These are phyloP conservation scores for cucumber (Cucumis sativus) DNA, from an alignment of 306 rosid genomes.

Conservation along the genomic window DNA sequence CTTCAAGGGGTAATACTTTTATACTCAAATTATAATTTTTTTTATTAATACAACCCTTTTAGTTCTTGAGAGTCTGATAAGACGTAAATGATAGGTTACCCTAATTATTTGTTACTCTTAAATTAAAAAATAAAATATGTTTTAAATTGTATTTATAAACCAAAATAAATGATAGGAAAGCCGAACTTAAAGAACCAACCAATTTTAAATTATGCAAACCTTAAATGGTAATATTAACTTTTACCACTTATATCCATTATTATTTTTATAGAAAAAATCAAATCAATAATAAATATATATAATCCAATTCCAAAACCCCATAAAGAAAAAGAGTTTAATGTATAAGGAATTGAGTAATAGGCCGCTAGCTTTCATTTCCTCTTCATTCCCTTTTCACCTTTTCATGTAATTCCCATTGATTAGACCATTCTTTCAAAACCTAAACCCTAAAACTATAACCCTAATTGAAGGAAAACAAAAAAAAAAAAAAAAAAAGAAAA, in stretches of 20 bases:
- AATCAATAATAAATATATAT: background rate
- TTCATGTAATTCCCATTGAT: constrained; percentile 1
- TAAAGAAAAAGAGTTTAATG: background rate
- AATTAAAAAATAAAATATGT: no score
- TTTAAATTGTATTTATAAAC: no score
- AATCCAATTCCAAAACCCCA: background rate
- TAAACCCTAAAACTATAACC: background rate
- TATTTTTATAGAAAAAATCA: background rate
- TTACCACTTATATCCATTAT: background rate
- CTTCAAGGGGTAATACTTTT: no score
- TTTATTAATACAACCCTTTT: no score
- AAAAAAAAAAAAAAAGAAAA: no score
- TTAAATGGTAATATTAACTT: background rate
- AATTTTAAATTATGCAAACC: background rate
- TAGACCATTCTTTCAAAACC: background rate
- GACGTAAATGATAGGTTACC: no score
- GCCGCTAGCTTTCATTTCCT: background rate
- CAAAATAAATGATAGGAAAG: background rate
- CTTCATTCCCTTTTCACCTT: constrained; percentile 4
- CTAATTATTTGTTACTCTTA: no score
- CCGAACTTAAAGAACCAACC: background rate
- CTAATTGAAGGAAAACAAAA: background rate
- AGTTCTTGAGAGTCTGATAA: no score
- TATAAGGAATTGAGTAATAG: background rate
- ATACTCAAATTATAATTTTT: no score